A percentile compares a stretch with the other conserved stretches of the same genome.
phyloP scores from a whole-genome alignment of 192 early-diverging fungal species.

The Coemansia sp. region DNA sequence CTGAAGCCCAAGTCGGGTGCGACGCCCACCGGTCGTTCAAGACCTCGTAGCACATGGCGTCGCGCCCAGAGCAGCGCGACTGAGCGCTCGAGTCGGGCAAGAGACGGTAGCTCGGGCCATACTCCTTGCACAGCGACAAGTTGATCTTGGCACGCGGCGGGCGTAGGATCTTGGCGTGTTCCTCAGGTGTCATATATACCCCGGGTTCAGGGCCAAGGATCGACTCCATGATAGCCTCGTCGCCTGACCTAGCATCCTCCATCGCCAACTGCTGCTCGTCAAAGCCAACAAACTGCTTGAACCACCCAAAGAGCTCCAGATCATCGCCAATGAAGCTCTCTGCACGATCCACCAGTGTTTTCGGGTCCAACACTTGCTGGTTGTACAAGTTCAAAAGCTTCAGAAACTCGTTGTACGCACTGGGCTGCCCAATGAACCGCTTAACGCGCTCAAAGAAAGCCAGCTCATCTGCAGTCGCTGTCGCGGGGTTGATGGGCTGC shows the following conservation, averaged over 20 bases:
- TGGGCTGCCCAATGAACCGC: conserved; percentile 81
- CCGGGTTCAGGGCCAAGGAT: conserved; percentile 43
- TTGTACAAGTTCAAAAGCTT: conserved; percentile 94
- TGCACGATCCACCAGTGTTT: conserved; percentile 81
- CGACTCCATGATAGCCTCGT: conserved; percentile 47
- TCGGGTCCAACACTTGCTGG: conserved; percentile 88
- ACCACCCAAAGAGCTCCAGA: conserved; percentile 91
- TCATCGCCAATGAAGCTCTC: conserved; percentile 81
- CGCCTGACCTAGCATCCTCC: conserved; percentile 48
- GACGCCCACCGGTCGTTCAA: conserved; percentile 97
- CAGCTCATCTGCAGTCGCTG: conserved; percentile 74
- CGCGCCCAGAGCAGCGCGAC: conserved; percentile 86
- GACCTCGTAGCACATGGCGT: conserved; percentile 88
- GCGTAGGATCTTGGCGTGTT: conserved; percentile 48
- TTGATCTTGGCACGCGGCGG: conserved; percentile 39
- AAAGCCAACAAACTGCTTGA: conserved; percentile 72
- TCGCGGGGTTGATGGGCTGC: conserved; percentile 36
- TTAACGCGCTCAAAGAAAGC: conserved; percentile 95
- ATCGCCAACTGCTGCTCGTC: conserved; percentile 46
- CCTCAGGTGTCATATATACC: conserved; percentile 45
- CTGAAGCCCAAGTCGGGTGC: conserved; percentile 89
- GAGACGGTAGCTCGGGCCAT: conserved; percentile 58
- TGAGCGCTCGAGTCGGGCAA: conserved; percentile 48
- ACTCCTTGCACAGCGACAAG: conserved; percentile 35
- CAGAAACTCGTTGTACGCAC: conserved; percentile 93